Percentiles rank a stretch among this genome's conserved stretches.
These are phyloP conservation scores for Taphrina communis DNA, from an alignment of 1,139 yeast species.

Conservation along the genomic window DNA sequence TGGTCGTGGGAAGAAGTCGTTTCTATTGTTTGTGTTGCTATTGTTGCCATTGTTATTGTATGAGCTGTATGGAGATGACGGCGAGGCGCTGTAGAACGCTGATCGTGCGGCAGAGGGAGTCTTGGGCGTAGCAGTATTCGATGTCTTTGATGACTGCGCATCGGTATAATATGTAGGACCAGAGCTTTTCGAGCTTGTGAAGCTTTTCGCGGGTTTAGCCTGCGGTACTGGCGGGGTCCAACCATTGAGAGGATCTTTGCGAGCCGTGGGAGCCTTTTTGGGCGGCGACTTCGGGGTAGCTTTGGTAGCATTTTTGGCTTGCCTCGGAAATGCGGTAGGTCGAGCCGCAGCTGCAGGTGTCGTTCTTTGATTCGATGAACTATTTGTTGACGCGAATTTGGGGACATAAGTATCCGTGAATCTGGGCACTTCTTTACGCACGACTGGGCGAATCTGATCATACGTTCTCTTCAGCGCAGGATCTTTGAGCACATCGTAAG, in stretches of 20 bases:
- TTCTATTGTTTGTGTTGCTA: no score
- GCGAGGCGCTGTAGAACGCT: conserved; percentile 3
- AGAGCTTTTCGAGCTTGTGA: not conserved
- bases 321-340: conserved; percentile 8
- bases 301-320: conserved; percentile 3
- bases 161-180: not conserved
- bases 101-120: not conserved
- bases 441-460: conserved; percentile 38
- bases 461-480: conserved; percentile 33
- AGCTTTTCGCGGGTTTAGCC: not conserved
- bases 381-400: not conserved
- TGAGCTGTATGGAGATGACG: conserved; percentile 6
- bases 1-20: no score
- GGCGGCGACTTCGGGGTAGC: conserved; percentile 17
- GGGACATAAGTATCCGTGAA: not conserved
- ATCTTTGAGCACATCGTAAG: conserved; percentile 42
- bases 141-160: not conserved
- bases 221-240: conserved; percentile 20
- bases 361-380: not conserved
- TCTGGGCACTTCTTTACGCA: not conserved
- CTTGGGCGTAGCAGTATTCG: not conserved
- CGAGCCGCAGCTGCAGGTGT: not conserved
- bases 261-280: conserved; percentile 21
- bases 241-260: conserved; percentile 5
- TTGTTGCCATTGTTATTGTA: not conserved